Evolutionary conservation across 1,284 basidiomycete genomes (phyloP), one percentile per base, ranked within the genome.

Genomic region (Vanrija sp.): DNA sequence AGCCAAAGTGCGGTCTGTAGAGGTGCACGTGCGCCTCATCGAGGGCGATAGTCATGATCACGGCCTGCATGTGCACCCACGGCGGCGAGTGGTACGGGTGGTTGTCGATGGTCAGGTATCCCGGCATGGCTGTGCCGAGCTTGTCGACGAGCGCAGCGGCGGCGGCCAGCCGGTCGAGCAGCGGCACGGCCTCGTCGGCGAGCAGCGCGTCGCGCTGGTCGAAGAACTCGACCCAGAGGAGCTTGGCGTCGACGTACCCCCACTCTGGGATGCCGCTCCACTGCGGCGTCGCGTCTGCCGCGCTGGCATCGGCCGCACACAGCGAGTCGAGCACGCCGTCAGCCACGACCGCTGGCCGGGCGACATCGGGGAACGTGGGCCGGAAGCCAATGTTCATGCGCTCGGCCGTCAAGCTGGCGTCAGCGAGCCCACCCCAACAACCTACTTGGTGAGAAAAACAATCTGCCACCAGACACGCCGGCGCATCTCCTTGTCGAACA

Each of bases 221-320:
- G 10, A 50, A 23, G 12, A 38, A 7, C 16, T 9, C 12, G 22
- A 39, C 27, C 42, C 38, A 25, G 12, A 38, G 23, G n/a, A 42
- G 19, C 22, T 50, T 50, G 23, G 41, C 22, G 24, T 50, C 49
- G 23, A 50, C 16, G 42, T 50, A 43, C n/a, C 23, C 42, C 49
- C 49, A 50, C n/a, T 50, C 49, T 1, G 37, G 14, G 3, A 23
- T 41, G 25, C n/a, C 39, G 10, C 15, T 25, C 18, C 23, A n/a
- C 42, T 12, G 15, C 2, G 31, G 12, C 31, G 23, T 8, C 22
- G 42, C 23, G 14, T 22, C 23, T n/a, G n/a, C n/a, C n/a, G n/a
- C n/a, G n/a, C n/a, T n/a, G n/a, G n/a, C n/a, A n/a, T n/a, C n/a
- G 19, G 18, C 44, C 3, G n/a, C 12, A 12, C 20, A 4, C 5